Conservation (phyloP, 805 yeast genomes). For the Ogataea degrootiae region DNA sequence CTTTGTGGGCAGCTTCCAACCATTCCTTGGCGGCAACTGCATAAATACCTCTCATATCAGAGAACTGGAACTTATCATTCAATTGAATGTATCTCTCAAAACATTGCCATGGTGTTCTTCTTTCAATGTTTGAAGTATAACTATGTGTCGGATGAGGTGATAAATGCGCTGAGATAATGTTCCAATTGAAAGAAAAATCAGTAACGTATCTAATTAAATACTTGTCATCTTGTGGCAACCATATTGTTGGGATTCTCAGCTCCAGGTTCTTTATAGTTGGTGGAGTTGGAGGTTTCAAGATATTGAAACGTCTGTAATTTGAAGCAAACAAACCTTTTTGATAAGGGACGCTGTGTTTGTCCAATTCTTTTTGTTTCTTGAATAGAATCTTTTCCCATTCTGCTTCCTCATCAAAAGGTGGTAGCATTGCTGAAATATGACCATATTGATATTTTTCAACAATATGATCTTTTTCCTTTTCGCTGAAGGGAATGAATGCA, state of each 20-base stretch:
- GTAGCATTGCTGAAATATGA: slow-evolving; percentile 62
- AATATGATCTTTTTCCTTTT: slow-evolving; percentile 26
- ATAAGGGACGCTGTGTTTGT: slow-evolving; percentile 35
- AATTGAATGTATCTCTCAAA: slow-evolving; percentile 93
- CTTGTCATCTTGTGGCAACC: slow-evolving; percentile 94
- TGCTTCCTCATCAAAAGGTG: slow-evolving; percentile 59
- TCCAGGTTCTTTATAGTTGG: slow-evolving; percentile 80
- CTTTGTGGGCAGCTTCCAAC: slow-evolving; percentile 87
- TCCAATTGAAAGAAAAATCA: slow-evolving; percentile 91
- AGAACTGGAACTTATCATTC: slow-evolving; percentile 79
- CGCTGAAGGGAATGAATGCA: slow-evolving; percentile 43
- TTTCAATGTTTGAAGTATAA: slow-evolving; percentile 82
- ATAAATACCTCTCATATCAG: slow-evolving; percentile 83
- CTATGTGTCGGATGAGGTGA: slow-evolving; percentile 60
- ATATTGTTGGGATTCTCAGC: slow-evolving; percentile 83
- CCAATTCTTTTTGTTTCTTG: slow-evolving; percentile 42
- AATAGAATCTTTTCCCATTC: slow-evolving; percentile 55
- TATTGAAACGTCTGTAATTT: slow-evolving; percentile 51
- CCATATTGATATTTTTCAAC: slow-evolving; percentile 31
- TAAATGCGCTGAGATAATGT: slow-evolving; percentile 77
- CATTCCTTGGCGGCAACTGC: slow-evolving; percentile 83
- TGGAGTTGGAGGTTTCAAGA: slow-evolving; percentile 84
- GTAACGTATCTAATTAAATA: slow-evolving; percentile 74
- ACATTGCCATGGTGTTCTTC: slow-evolving; percentile 98
- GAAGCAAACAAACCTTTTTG: slow-evolving; percentile 56